phyloP scores from a whole-genome alignment of 805 yeast species.

The Pichia membranifaciens region DNA sequence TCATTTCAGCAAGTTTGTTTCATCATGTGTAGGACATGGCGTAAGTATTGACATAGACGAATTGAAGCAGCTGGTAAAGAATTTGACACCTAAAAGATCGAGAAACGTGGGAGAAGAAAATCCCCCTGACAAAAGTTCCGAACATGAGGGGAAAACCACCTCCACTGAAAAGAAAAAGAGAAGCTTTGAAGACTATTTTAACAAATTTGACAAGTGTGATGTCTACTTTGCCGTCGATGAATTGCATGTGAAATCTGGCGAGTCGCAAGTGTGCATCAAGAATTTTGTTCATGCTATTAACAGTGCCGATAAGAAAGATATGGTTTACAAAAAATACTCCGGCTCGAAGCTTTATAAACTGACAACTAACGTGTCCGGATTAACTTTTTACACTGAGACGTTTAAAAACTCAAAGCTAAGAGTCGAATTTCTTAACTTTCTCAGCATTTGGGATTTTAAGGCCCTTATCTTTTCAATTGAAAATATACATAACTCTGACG shows the following conservation, averaged over 20 bases:
- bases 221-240: slow-evolving; percentile 16
- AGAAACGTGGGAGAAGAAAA: too few relatives aligned
- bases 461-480: slow-evolving; percentile 6
- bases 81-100: background rate
- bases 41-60: slow-evolving; percentile 5
- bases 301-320: slow-evolving; percentile 8
- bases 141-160: background rate
- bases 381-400: slow-evolving; percentile 1
- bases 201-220: slow-evolving; percentile 6
- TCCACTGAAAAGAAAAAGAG: background rate
- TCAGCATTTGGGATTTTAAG: slow-evolving; percentile 12
- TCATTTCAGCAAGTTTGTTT: slow-evolving; percentile 3
- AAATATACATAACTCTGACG: slow-evolving; percentile 12
- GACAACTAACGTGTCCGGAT: slow-evolving; percentile 13
- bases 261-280: slow-evolving; percentile 4
- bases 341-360: slow-evolving; percentile 10
- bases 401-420: slow-evolving; percentile 7
- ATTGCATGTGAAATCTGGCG: background rate
- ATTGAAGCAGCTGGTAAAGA: background rate
- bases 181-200: slow-evolving; percentile 3
- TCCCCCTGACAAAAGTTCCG: too few relatives aligned
- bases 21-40: slow-evolving; percentile 10
- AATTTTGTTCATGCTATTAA: slow-evolving; percentile 12
- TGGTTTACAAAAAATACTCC: slow-evolving; percentile 3
- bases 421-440: slow-evolving; percentile 16